These are phyloP conservation scores for Ephemerocybe angulata DNA, from an alignment of 768 basidiomycete genomes.

Conservation along the genomic window DNA sequence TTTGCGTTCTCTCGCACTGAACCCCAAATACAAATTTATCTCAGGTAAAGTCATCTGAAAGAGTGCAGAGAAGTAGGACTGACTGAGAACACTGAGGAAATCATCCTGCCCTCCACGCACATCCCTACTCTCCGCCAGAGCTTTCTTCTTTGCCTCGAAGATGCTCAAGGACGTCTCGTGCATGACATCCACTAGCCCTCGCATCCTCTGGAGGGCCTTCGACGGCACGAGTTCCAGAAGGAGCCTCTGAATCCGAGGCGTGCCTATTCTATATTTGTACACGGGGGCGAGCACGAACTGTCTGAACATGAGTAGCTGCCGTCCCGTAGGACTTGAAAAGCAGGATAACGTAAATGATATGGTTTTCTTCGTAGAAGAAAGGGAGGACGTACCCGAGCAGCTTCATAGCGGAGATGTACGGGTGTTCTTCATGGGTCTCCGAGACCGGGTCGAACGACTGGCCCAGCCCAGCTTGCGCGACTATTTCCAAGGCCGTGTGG, in stretches of 20 bases:
- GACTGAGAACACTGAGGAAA: slow-evolving; percentile 42
- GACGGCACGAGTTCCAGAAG: slow-evolving; percentile 33
- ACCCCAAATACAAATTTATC: background rate
- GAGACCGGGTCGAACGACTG: slow-evolving; percentile 35
- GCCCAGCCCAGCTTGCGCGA: slow-evolving; percentile 27
- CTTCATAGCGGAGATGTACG: slow-evolving; percentile 28
- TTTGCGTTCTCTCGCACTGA: slow-evolving; percentile 32
- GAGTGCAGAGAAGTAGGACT: slow-evolving; percentile 6
- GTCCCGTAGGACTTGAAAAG: background rate
- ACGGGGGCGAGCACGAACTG: background rate
- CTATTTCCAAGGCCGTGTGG: slow-evolving; percentile 21
- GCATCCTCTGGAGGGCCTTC: slow-evolving; percentile 22
- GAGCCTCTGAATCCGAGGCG: slow-evolving; percentile 27
- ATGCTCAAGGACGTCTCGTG: slow-evolving; percentile 33
- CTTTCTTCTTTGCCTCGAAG: slow-evolving; percentile 31
- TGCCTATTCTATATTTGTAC: slow-evolving; percentile 18
- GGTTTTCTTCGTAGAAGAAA: no score
- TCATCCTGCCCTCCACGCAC: slow-evolving; percentile 38
- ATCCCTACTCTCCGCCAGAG: slow-evolving; percentile 24
- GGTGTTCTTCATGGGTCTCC: slow-evolving; percentile 25
- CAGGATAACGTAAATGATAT: background rate
- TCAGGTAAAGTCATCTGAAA: background rate
- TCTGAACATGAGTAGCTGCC: background rate
- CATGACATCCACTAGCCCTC: slow-evolving; percentile 32
- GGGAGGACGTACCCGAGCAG: slow-evolving; percentile 22